phyloP scores from a whole-genome alignment of 2,329 filamentous ascomycete genomes.

The Chaetomiaceae sp. region DNA sequence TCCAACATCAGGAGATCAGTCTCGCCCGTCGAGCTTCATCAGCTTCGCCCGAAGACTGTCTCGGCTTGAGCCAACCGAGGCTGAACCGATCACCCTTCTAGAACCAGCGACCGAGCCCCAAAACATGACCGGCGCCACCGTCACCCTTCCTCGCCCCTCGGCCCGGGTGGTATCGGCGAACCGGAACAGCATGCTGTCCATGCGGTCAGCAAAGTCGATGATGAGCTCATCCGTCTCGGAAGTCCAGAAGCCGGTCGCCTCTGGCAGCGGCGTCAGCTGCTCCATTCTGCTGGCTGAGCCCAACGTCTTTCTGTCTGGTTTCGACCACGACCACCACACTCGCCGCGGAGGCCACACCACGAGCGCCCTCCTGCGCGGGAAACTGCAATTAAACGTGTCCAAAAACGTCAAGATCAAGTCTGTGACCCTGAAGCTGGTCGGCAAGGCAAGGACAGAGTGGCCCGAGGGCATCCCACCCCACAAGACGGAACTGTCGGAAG shows the following conservation, averaged over 20 bases:
- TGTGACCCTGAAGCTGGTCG: slow-evolving; percentile 79
- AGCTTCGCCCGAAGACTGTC: slow-evolving; percentile 25
- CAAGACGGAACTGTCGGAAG: slow-evolving; percentile 78
- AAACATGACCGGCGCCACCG: slow-evolving; percentile 30
- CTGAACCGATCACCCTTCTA: neutral
- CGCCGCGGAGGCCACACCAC: slow-evolving; percentile 52
- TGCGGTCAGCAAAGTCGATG: slow-evolving; percentile 46
- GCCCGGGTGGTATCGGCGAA: slow-evolving; percentile 29
- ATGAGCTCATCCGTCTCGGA: slow-evolving; percentile 50
- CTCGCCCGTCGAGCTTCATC: slow-evolving; percentile 25
- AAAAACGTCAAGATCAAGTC: slow-evolving; percentile 93
- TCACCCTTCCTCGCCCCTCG: slow-evolving; percentile 26
- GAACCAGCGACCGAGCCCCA: slow-evolving; percentile 6
- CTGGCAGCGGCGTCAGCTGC: slow-evolving; percentile 69
- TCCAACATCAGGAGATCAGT: slow-evolving; percentile 8
- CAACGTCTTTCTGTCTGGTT: slow-evolving; percentile 73
- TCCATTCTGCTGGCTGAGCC: slow-evolving; percentile 73
- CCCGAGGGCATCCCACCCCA: slow-evolving; percentile 89
- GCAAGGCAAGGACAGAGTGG: slow-evolving; percentile 87
- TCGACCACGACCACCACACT: slow-evolving; percentile 63
- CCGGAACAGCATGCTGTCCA: slow-evolving; percentile 48
- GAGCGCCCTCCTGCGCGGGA: slow-evolving; percentile 81
- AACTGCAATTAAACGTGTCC: slow-evolving; percentile 72
- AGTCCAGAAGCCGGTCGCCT: slow-evolving; percentile 68
- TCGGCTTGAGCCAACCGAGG: slow-evolving; percentile 12